Conservation (phyloP, 768 basidiomycete species). For the Leccinum uliginosum region DNA sequence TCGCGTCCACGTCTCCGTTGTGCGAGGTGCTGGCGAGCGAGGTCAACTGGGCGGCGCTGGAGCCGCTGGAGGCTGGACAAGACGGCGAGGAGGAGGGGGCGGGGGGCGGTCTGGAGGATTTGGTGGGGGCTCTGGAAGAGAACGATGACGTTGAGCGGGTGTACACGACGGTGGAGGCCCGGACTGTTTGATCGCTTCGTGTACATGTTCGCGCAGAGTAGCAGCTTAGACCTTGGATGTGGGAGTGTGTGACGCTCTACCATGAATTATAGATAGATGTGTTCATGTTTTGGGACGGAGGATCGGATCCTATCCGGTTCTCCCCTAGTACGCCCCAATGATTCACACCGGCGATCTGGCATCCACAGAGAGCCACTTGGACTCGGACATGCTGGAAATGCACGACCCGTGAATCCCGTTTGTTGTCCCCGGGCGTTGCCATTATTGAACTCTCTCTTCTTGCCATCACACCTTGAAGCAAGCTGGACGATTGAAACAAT, state of each 20-base stretch:
- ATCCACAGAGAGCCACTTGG: neutral
- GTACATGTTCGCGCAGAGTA: conserved; percentile 7
- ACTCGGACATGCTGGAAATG: neutral
- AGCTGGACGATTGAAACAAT: neutral
- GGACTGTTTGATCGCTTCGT: conserved; percentile 23
- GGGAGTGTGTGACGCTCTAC: neutral
- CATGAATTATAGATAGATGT: neutral
- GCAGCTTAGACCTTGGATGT: conserved; percentile 3
- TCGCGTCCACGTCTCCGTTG: conserved; percentile 23
- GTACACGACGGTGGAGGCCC: conserved; percentile 47
- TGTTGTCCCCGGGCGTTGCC: neutral
- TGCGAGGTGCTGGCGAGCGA: conserved; percentile 46
- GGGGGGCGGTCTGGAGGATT: conserved; percentile 33
- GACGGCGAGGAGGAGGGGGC: conserved; percentile 36
- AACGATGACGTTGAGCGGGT: conserved; percentile 57
- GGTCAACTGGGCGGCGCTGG: conserved; percentile 51
- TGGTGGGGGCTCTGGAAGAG: conserved; percentile 52
- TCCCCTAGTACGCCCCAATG: neutral
- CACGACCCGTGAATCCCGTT: neutral
- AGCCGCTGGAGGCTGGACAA: conserved; percentile 33
- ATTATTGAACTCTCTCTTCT: neutral
- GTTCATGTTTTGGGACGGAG: neutral
- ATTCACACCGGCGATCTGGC: neutral
- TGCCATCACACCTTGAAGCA: neutral
- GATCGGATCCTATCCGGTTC: neutral